These are phyloP conservation scores for Colletotrichum lentis DNA, from an alignment of 2,329 filamentous ascomycete species.

Conservation along the genomic window DNA sequence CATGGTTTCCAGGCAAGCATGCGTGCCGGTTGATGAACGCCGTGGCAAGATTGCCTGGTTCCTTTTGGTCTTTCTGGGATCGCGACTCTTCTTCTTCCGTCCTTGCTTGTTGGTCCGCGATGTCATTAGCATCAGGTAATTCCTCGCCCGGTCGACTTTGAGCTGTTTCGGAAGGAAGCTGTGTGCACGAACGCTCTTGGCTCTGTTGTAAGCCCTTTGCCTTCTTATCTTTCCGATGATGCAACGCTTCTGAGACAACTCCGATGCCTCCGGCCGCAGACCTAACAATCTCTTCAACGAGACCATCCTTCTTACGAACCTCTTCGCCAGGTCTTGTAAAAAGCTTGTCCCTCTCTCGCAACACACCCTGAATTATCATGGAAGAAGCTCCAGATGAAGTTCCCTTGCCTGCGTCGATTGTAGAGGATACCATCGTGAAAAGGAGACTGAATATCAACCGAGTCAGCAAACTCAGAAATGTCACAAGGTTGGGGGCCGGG, in stretches of 20 bases:
- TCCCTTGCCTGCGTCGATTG: background rate
- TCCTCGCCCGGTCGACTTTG: background rate
- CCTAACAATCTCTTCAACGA: constrained; percentile 34
- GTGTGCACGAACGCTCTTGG: rapidly evolving
- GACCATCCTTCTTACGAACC: constrained; percentile 22
- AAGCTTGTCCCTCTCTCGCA: constrained; percentile 11
- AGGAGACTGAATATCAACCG: background rate
- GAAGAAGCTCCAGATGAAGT: background rate
- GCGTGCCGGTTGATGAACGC: constrained; percentile 19
- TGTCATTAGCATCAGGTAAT: background rate
- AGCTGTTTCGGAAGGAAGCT: background rate
- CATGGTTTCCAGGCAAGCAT: background rate
- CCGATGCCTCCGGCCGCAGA: constrained; percentile 38
- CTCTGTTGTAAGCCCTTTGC: background rate
- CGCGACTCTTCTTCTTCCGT: background rate
- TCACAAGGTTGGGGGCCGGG: too few relatives aligned
- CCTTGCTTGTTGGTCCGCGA: background rate
- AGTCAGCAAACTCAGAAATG: background rate
- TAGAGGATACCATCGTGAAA: background rate
- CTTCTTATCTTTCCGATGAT: constrained; percentile 39
- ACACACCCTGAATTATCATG: background rate
- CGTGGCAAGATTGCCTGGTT: background rate
- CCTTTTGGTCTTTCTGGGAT: background rate
- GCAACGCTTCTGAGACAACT: constrained; percentile 37
- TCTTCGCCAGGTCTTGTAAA: background rate